phyloP scores from a whole-genome alignment of 2,329 filamentous ascomycete genomes.

The Diplodia seriata region DNA sequence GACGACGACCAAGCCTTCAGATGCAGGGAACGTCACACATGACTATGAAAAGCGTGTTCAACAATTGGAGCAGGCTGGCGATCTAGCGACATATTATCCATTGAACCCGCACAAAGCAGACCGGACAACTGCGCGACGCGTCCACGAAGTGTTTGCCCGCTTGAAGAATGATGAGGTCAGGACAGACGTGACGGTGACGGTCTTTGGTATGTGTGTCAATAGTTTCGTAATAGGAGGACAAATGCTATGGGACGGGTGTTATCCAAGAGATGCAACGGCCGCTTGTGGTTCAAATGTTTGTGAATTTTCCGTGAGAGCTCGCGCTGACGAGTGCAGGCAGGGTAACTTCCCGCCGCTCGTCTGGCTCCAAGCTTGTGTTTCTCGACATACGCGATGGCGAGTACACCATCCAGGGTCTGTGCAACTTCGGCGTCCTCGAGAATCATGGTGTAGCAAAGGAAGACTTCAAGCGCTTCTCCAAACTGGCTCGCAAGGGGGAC shows the following conservation, averaged over 20 bases:
- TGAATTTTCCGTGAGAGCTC: background rate
- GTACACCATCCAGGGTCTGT: slow-evolving; percentile 75
- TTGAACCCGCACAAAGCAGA: slow-evolving; percentile 35
- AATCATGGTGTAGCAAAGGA: slow-evolving; percentile 48
- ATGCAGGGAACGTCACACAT: slow-evolving; percentile 33
- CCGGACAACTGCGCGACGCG: slow-evolving; percentile 35
- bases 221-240: slow-evolving; percentile 16
- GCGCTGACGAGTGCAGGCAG: slow-evolving; percentile 65
- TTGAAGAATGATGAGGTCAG: slow-evolving; percentile 40
- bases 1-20: slow-evolving; percentile 33
- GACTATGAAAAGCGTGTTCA: slow-evolving; percentile 60
- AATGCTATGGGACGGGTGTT: background rate
- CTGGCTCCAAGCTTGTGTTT: slow-evolving; percentile 82
- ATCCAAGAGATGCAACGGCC: background rate
- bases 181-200: slow-evolving; percentile 42
- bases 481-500: slow-evolving; percentile 78
- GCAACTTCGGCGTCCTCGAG: slow-evolving; percentile 66
- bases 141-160: slow-evolving; percentile 41
- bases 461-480: slow-evolving; percentile 66
- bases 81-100: slow-evolving; percentile 64
- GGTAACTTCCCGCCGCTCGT: slow-evolving; percentile 72
- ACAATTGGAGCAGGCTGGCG: slow-evolving; percentile 58
- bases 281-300: background rate
- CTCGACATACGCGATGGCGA: slow-evolving; percentile 79
- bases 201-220: slow-evolving; percentile 43